phyloP scores from a whole-genome alignment of 116 monocot species.

The Iris pallida region DNA sequence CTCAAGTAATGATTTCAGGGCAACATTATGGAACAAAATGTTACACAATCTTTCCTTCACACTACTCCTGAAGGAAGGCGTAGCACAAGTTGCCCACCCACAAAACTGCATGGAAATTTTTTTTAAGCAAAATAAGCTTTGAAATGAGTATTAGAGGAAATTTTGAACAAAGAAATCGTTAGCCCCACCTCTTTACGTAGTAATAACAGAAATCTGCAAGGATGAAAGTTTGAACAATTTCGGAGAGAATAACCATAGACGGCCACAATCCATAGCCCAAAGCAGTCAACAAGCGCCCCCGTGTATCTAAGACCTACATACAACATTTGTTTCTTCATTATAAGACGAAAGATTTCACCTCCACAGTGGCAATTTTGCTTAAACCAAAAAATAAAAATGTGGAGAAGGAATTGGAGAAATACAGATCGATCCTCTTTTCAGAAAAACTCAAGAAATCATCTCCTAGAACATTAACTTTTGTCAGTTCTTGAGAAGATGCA shows the following conservation, averaged over 20 bases:
- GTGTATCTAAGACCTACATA: constrained; percentile 82
- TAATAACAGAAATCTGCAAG: constrained; percentile 94
- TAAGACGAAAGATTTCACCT: too few relatives aligned
- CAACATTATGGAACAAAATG: too few relatives aligned
- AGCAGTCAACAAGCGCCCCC: constrained; percentile 63
- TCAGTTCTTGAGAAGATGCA: too few relatives aligned
- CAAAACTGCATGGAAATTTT: not conserved
- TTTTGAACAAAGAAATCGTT: not conserved
- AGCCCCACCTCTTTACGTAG: constrained; percentile 75
- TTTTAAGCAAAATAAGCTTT: not conserved
- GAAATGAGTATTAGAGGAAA: not conserved
- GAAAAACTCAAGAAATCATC: too few relatives aligned
- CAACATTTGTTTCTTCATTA: too few relatives aligned
- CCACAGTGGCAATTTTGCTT: too few relatives aligned
- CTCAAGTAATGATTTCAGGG: too few relatives aligned
- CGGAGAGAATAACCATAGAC: constrained; percentile 74
- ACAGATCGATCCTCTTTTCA: too few relatives aligned
- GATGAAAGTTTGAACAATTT: constrained; percentile 91
- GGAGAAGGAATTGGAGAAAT: too few relatives aligned
- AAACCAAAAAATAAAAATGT: too few relatives aligned
- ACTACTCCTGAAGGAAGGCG: not conserved
- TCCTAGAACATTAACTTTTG: too few relatives aligned
- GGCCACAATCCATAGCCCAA: constrained; percentile 88
- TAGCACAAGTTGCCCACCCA: not conserved
- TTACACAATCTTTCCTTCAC: not conserved